Evolutionary conservation across 1,284 basidiomycete species (phyloP), one percentile per base, ranked within the genome.

Genomic region (Fistulina hepatica): DNA sequence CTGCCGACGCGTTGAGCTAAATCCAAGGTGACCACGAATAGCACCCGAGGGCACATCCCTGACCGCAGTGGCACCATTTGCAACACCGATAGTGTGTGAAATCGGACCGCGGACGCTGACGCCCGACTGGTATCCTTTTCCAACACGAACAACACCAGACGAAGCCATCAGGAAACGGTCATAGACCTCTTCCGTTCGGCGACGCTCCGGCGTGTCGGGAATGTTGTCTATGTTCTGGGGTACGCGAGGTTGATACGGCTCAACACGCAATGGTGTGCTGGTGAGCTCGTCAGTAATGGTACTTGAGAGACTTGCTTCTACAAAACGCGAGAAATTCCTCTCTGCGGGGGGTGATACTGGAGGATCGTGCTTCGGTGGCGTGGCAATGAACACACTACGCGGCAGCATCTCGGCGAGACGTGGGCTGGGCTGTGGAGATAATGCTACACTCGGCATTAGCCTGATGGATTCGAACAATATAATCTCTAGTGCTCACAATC

Each of bases 111-210:
- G 34, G 43, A 69, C 68, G 35, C n/a, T n/a, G n/a, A n/a, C n/a
- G n/a, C 81, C 71, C 2, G 79, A 82, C 54, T 84, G 77, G 47
- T 84, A 84, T 9, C 81, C 81, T 47, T 72, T 76, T 2, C 81
- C 81, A 8, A 76, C 59, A 13, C 81, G 76, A 51, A 76, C 82
- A 26, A 84, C 78, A 21, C 77, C 76, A 4, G 75, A 71, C 0
- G 79, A 80, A 6, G 79, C 76, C 77, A 82, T 81, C 21, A 85
- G 63, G 61, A 84, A 78, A 26, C 77, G 70, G 47, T 85, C 81
- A 45, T 84, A 84, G 9, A 79, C 76, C 36, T 70, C 71, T 57
- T 84, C 81, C 17, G 79, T 49, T 28, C 65, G 68, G 22, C 67
- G 71, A 41, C 63, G 69, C 37, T 65, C 67, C 0, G 77, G 76